Base-by-base conservation (phyloP, 164 flowering plant genomes). In the Paratinospora sagittata region DNA sequence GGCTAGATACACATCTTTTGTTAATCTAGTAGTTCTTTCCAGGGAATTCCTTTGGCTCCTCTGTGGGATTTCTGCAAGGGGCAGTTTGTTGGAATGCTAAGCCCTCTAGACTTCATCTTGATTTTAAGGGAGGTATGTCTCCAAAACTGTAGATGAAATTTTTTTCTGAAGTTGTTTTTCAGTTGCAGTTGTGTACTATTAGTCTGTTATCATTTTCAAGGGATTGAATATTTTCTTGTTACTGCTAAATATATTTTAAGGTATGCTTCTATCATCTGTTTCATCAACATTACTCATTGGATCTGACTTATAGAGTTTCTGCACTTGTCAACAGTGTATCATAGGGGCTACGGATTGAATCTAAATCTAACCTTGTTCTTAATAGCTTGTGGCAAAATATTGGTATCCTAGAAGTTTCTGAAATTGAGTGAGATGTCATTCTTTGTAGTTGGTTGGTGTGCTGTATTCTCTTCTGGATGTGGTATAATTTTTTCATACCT, bases 41-140 rank as follows among this genome's bases (percentile, higher is more conserved):
- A 93, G 98, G 97, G 91, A 63, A 87, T 91, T 70, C 78, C 96
- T 63, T 76, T 84, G 70, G 98, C 98, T 72, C 93, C 98, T 74
- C 88, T 93, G 62, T 91, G 97, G 94, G 97, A 91, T 75, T 88
- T 82, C 77, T 66, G 72, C 78, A 84, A 79, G 81, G 92, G 90
- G 37, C 84, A 85, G 72, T 88, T 91, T 87, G 91, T 90, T 73
- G 98, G 98, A 69, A 85, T 93, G 69, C 85, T 93, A 26, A 93
- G 90, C 85, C 88, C 92, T 39, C 63, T 80, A 77, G 97, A 93
- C 80, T 93, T 93, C 74, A 85, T 93, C 47, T 83, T 93, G 73
- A 93, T 93, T 47, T 74, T 93, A 76, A 85, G 87, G 82, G 97
- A 91, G 93, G 98, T 93, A 87, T 71, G 78, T 67, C 26, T 55